These are phyloP conservation scores for Microsporum canis DNA, from an alignment of 2,329 filamentous ascomycete genomes.

Conservation along the genomic window DNA sequence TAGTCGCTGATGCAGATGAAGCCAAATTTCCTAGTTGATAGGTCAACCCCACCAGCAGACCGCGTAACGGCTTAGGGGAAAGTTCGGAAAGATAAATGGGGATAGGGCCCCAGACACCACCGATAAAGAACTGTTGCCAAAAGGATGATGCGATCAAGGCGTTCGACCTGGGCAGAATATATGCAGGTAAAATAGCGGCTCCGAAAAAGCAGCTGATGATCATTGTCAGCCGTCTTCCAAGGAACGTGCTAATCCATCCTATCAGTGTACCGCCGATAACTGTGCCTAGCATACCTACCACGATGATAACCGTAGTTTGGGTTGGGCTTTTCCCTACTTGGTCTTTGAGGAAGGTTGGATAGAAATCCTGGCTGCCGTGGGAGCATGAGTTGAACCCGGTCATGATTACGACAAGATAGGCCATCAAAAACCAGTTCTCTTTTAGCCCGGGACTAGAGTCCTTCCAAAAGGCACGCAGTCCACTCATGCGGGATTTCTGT, in stretches of 20 bases:
- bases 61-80: slow-evolving; percentile 48
- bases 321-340: slow-evolving; percentile 46
- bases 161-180: slow-evolving; percentile 53
- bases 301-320: slow-evolving; percentile 57
- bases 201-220: slow-evolving; percentile 53
- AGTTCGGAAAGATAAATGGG: slow-evolving; percentile 58
- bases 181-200: slow-evolving; percentile 71
- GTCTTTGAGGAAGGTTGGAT: slow-evolving; percentile 49
- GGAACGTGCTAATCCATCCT: slow-evolving; percentile 57
- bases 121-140: slow-evolving; percentile 70
- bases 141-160: slow-evolving; percentile 65
- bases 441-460: slow-evolving; percentile 7
- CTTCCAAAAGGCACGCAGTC: slow-evolving; percentile 7
- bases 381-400: slow-evolving; percentile 59
- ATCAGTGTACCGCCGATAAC: slow-evolving; percentile 56
- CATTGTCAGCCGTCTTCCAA: slow-evolving; percentile 59
- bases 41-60: slow-evolving; percentile 51
- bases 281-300: slow-evolving; percentile 60
- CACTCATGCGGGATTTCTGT: not conserved
- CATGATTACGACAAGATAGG: slow-evolving; percentile 78
- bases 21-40: slow-evolving; percentile 56
- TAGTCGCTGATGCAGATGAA: slow-evolving; percentile 55
- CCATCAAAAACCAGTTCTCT: slow-evolving; percentile 41
- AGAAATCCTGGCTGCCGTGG: slow-evolving; percentile 60
- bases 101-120: slow-evolving; percentile 66